Evolutionary conservation across 257 asterid genomes (phyloP).

Genomic region (Catharanthus roseus): DNA sequence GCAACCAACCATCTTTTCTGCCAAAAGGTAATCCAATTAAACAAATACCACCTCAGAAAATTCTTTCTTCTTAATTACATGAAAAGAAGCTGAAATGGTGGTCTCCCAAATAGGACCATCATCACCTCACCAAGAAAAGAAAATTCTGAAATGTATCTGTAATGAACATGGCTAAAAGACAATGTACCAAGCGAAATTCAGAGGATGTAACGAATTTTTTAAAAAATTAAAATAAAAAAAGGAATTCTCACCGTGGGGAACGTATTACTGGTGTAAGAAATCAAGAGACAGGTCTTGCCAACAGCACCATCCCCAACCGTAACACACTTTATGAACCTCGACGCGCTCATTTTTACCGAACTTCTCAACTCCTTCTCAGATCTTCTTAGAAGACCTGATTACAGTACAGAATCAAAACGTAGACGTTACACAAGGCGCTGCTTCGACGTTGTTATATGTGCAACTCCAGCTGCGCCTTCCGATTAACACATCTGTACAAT

Average conservation of each 20-base stretch:
- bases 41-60: neutral
- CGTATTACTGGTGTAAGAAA: conserved; percentile 60
- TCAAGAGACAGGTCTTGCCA: conserved; percentile 49
- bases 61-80: neutral
- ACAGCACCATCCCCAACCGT: conserved; percentile 53
- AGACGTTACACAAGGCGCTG: neutral
- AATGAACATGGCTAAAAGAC: neutral
- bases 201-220: neutral
- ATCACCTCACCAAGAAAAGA: neutral
- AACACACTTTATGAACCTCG: conserved; percentile 46
- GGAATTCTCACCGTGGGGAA: conserved; percentile 68
- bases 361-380: conserved; percentile 19
- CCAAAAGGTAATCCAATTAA: neutral
- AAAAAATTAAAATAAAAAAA: neutral
- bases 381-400: conserved; percentile 35
- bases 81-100: neutral
- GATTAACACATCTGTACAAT: conserved; percentile 17
- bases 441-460: neutral
- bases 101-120: neutral
- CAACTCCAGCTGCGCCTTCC: conserved; percentile 5
- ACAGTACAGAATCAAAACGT: neutral
- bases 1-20: neutral
- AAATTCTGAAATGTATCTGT: neutral
- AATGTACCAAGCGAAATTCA: neutral
- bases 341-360: conserved; percentile 34